Conservation (phyloP, 2,329 filamentous ascomycete species). For the Aspergillus sp. region DNA sequence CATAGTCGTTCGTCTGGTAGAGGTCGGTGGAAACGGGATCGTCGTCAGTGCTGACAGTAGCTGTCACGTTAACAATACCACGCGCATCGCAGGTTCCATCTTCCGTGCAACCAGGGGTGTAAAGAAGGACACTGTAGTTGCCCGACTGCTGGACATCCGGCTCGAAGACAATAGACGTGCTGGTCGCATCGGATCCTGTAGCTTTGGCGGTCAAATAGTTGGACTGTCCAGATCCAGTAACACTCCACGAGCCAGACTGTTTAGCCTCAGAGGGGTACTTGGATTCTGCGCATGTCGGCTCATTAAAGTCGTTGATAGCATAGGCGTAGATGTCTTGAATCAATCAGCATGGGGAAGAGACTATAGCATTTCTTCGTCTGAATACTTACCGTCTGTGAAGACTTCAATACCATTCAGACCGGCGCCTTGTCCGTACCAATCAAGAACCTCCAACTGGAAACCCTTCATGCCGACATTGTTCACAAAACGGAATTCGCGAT, state of each 20-base stretch:
- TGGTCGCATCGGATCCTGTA: conserved; percentile 51
- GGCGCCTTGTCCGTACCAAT: conserved; percentile 80
- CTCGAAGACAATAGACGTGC: conserved; percentile 61
- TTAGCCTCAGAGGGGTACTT: conserved; percentile 63
- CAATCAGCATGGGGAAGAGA: conserved; percentile 8
- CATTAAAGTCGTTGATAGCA: conserved; percentile 82
- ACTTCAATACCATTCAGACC: conserved; percentile 83
- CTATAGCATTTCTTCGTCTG: not conserved
- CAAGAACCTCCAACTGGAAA: conserved; percentile 80
- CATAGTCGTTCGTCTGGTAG: conserved; percentile 89
- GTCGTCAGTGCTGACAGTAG: conserved; percentile 52
- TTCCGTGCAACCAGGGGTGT: conserved; percentile 83
- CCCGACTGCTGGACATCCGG: conserved; percentile 85
- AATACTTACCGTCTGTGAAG: conserved; percentile 62
- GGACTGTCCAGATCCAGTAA: conserved; percentile 63
- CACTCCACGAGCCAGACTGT: conserved; percentile 67
- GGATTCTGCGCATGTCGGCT: conserved; percentile 70
- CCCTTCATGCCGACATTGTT: conserved; percentile 81
- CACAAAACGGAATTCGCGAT: conserved; percentile 89
- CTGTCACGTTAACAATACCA: conserved; percentile 78
- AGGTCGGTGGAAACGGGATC: conserved; percentile 57
- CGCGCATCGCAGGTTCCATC: conserved; percentile 72
- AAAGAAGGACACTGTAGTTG: conserved; percentile 86
- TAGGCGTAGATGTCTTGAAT: conserved; percentile 69
- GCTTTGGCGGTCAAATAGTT: conserved; percentile 71